phyloP scores from a whole-genome alignment of 345 rosid species.

The Stellera chamaejasme region DNA sequence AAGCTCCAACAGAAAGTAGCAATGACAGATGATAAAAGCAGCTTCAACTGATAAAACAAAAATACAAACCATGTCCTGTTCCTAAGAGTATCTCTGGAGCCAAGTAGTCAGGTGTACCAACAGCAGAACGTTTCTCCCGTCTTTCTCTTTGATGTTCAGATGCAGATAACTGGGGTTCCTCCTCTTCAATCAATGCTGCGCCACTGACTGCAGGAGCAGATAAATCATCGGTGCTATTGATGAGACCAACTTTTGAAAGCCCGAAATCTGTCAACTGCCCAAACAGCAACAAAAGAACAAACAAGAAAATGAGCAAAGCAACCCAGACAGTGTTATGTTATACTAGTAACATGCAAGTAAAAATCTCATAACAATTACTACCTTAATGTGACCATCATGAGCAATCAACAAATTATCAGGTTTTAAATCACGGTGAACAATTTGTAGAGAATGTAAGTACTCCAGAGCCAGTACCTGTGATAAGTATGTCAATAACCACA shows the following conservation, averaged over 20 bases:
- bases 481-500: constrained; percentile 7
- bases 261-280: constrained; percentile 83
- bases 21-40: constrained; percentile 16
- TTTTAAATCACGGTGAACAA: constrained; percentile 99
- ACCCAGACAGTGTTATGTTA: not conserved
- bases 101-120: constrained; percentile 99
- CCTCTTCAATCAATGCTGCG: constrained; percentile 80
- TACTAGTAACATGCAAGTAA: constrained; percentile 7
- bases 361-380: constrained; percentile 14
- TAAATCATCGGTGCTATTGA: constrained; percentile 97
- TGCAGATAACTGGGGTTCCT: constrained; percentile 50
- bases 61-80: constrained; percentile 94
- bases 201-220: constrained; percentile 84
- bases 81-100: constrained; percentile 99
- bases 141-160: constrained; percentile 64
- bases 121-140: constrained; percentile 96
- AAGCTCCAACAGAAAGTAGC: constrained; percentile 2
- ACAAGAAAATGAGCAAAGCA: not conserved
- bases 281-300: constrained; percentile 6
- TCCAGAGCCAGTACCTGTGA: constrained; percentile 94
- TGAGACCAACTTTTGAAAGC: constrained; percentile 94
- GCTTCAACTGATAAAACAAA: constrained; percentile 20
- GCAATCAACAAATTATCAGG: constrained; percentile 98
- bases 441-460: constrained; percentile 83
- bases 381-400: constrained; percentile 99